Evolutionary conservation across 352 stramenopile species (phyloP).

Genomic region (Globisporangium uncinulatum): DNA sequence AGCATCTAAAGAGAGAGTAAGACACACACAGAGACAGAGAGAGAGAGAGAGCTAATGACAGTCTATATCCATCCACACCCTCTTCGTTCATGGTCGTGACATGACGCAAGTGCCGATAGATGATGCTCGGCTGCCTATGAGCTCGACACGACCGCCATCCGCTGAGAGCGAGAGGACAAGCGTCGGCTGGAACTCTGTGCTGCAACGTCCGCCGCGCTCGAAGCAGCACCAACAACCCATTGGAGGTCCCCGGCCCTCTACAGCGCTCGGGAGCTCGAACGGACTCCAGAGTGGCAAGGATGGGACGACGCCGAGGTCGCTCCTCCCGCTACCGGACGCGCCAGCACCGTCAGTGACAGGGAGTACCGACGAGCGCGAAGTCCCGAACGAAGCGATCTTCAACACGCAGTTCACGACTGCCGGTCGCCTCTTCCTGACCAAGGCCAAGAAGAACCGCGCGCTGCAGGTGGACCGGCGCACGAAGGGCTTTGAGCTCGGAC

Average conservation of each 20-base stretch:
- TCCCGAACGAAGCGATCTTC: constrained; percentile 70
- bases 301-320: neutral
- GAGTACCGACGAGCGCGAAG: constrained; percentile 4
- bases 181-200: constrained; percentile 10
- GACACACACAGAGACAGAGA: neutral
- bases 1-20: constrained; percentile 8
- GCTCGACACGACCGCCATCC: neutral
- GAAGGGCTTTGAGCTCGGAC: constrained; percentile 49
- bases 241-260: neutral
- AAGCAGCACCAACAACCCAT: neutral
- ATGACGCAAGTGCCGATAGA: no score
- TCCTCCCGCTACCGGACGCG: neutral
- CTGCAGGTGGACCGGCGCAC: constrained; percentile 67
- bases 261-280: neutral
- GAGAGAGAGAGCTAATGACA: neutral
- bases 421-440: constrained; percentile 55
- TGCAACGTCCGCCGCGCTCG: constrained; percentile 3
- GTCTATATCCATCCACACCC: no score
- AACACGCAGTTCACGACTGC: constrained; percentile 75
- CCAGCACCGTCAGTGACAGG: neutral
- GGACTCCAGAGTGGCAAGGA: neutral
- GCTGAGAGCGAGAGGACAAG: neutral
- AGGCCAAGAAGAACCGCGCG: constrained; percentile 72
- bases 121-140: neutral
- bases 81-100: no score